Evolutionary conservation across 2,329 filamentous ascomycete genomes (phyloP).

Genomic region (Botrytis elliptica): DNA sequence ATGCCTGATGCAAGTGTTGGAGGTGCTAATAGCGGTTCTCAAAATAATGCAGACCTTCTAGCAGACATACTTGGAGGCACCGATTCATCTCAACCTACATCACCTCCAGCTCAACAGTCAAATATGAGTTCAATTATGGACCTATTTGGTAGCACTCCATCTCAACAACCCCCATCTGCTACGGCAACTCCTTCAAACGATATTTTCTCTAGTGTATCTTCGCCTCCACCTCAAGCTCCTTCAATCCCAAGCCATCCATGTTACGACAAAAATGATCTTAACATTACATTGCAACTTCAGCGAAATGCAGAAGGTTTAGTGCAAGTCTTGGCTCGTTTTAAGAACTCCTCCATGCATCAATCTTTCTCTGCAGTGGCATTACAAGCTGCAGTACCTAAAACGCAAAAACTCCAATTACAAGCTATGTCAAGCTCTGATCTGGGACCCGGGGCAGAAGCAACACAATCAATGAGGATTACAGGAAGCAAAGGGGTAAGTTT

Average conservation of each 20-base stretch:
- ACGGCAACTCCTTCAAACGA: slow-evolving; percentile 47
- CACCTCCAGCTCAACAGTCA: slow-evolving; percentile 55
- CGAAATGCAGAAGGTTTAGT: slow-evolving; percentile 76
- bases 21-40: slow-evolving; percentile 59
- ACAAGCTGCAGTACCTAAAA: slow-evolving; percentile 94
- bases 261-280: slow-evolving; percentile 83
- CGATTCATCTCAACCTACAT: slow-evolving; percentile 48
- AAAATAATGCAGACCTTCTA: slow-evolving; percentile 80
- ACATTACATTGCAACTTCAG: slow-evolving; percentile 79
- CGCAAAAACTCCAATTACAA: slow-evolving; percentile 88
- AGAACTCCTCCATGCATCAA: slow-evolving; percentile 67
- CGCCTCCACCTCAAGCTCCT: slow-evolving; percentile 50
- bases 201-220: slow-evolving; percentile 51
- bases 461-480: slow-evolving; percentile 84
- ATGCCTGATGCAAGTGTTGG: slow-evolving; percentile 66
- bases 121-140: slow-evolving; percentile 82
- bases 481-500: slow-evolving; percentile 83
- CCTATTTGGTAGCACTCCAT: slow-evolving; percentile 62
- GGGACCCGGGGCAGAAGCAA: slow-evolving; percentile 75
- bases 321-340: slow-evolving; percentile 81
- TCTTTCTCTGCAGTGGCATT: slow-evolving; percentile 73
- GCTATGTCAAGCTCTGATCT: slow-evolving; percentile 82
- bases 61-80: slow-evolving; percentile 85
- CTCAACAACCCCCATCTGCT: slow-evolving; percentile 45
- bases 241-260: slow-evolving; percentile 62